These are phyloP conservation scores for Pythium pyrilobum DNA, from an alignment of 352 stramenopile genomes.

Conservation along the genomic window DNA sequence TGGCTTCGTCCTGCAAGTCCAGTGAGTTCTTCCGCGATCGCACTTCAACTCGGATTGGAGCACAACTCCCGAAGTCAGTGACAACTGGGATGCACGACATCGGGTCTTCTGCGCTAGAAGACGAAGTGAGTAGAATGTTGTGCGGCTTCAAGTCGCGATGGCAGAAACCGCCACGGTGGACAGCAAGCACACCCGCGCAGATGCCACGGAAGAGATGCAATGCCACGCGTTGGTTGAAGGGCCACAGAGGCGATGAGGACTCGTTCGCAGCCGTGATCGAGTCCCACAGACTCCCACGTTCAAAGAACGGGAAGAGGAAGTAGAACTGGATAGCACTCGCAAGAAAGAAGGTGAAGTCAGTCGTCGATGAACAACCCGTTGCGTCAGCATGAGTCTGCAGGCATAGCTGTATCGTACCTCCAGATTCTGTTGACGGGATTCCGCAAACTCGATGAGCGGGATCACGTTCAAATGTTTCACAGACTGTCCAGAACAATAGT, in stretches of 20 bases:
- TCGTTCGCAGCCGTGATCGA: slow-evolving; percentile 53
- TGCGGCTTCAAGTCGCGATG: slow-evolving; percentile 85
- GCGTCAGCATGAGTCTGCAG: too few species aligned
- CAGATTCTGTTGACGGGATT: slow-evolving; percentile 56
- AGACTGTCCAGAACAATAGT: slow-evolving; percentile 25
- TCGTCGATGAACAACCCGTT: neutral
- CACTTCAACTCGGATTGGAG: slow-evolving; percentile 63
- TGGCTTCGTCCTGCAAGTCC: slow-evolving; percentile 75
- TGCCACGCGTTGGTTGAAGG: slow-evolving; percentile 76
- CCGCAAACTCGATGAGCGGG: slow-evolving; percentile 72
- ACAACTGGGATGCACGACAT: slow-evolving; percentile 77
- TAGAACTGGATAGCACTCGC: slow-evolving; percentile 39
- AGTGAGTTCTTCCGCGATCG: slow-evolving; percentile 63
- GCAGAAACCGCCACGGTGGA: slow-evolving; percentile 78
- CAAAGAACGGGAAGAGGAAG: slow-evolving; percentile 84
- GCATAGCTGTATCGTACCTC: slow-evolving; percentile 48
- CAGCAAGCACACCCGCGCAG: slow-evolving; percentile 61
- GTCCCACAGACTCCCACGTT: slow-evolving; percentile 78
- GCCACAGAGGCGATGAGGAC: slow-evolving; percentile 74
- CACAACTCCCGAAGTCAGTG: slow-evolving; percentile 83
- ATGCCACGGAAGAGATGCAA: slow-evolving; percentile 84
- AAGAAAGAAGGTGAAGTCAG: neutral
- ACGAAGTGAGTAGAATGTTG: slow-evolving; percentile 74
- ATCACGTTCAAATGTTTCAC: slow-evolving; percentile 82
- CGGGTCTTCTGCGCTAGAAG: slow-evolving; percentile 52